These are phyloP conservation scores for Citrus hindsii DNA, from an alignment of 345 rosid species.

Conservation along the genomic window DNA sequence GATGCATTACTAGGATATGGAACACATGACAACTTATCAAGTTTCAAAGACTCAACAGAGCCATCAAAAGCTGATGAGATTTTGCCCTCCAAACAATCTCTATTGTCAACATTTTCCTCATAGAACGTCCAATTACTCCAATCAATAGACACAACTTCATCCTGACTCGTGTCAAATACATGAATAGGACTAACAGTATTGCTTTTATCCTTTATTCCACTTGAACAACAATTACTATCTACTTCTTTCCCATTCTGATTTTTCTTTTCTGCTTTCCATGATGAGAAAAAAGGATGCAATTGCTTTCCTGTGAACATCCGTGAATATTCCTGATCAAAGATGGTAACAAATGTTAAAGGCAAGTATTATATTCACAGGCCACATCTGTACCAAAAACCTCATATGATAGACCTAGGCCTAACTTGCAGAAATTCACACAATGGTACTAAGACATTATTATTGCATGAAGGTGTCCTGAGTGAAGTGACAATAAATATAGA, in stretches of 20 bases:
- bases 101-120: slow-evolving; percentile 29
- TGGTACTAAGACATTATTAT: not conserved
- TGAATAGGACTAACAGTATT: slow-evolving; percentile 72
- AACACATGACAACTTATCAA: slow-evolving; percentile 32
- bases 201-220: slow-evolving; percentile 27
- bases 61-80: slow-evolving; percentile 29
- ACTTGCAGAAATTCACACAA: not conserved
- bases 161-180: slow-evolving; percentile 67
- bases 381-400: not conserved
- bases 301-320: slow-evolving; percentile 66
- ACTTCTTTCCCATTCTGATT: slow-evolving; percentile 37
- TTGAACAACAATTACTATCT: slow-evolving; percentile 23
- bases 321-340: slow-evolving; percentile 64
- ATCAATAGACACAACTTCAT: slow-evolving; percentile 46
- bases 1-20: slow-evolving; percentile 18
- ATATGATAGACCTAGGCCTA: not conserved
- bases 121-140: slow-evolving; percentile 72
- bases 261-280: slow-evolving; percentile 48
- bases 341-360: slow-evolving; percentile 16
- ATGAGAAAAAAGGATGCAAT: slow-evolving; percentile 81
- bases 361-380: not conserved
- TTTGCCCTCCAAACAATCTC: slow-evolving; percentile 17
- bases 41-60: slow-evolving; percentile 29
- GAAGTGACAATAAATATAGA: not conserved
- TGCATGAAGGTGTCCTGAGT: not conserved